Evolutionary conservation across 768 basidiomycete genomes (phyloP).

Genomic region (Russula earlei): DNA sequence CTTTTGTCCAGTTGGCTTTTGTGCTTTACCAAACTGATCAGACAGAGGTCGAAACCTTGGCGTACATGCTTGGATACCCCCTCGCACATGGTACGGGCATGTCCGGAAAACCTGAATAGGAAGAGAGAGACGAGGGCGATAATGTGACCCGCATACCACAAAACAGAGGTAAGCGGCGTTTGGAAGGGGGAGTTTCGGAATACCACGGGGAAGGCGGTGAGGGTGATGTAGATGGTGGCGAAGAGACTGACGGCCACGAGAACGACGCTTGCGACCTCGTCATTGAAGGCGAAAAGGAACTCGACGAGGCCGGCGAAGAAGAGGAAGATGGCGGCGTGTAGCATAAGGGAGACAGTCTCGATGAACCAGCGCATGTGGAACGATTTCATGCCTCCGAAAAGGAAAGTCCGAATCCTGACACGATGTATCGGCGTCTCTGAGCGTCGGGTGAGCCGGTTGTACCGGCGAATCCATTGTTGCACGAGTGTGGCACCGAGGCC

Average conservation of each 20-base stretch:
- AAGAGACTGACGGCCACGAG: background rate
- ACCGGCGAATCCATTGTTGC: slow-evolving; percentile 12
- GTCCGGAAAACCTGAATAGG: background rate
- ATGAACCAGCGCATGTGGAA: slow-evolving; percentile 5
- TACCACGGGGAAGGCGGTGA: background rate
- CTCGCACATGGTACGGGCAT: background rate
- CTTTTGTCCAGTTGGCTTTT: background rate
- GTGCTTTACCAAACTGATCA: too few species aligned
- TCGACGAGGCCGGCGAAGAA: background rate
- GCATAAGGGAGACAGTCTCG: background rate
- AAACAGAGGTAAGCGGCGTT: background rate
- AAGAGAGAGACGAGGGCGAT: background rate
- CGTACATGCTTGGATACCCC: background rate
- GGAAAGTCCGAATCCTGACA: slow-evolving; percentile 6
- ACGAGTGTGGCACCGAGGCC: slow-evolving; percentile 13
- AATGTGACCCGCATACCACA: background rate
- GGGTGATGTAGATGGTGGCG: background rate
- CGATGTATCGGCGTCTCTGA: background rate
- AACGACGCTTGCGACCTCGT: background rate
- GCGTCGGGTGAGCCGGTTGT: background rate
- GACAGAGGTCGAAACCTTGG: background rate
- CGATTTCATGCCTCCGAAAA: background rate
- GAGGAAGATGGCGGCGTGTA: background rate
- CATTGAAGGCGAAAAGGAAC: background rate
- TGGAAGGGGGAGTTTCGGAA: background rate